Conservation (phyloP, 257 asterid genomes). For the Orobanche coerulescens region DNA sequence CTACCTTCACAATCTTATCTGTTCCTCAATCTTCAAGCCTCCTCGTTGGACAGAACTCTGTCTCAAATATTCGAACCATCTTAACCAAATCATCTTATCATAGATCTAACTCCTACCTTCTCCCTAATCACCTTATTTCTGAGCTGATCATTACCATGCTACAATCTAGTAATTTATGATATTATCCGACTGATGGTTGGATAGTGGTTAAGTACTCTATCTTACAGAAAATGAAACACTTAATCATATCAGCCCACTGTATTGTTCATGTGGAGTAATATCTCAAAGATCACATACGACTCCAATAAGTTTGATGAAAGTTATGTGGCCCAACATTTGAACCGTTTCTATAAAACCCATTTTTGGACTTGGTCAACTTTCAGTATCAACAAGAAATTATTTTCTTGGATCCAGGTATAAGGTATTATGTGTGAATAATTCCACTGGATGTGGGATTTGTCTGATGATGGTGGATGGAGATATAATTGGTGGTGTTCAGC, state of each 20-base stretch:
- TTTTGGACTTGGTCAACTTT: slow-evolving; percentile 12
- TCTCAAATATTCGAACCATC: too few relatives aligned
- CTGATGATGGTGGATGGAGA: slow-evolving; percentile 2
- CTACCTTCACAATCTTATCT: too few relatives aligned
- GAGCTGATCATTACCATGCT: too few relatives aligned
- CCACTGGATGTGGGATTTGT: neutral
- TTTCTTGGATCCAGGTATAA: neutral
- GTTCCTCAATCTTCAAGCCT: too few relatives aligned
- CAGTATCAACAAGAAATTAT: neutral
- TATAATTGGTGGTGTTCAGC: neutral
- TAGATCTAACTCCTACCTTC: too few relatives aligned
- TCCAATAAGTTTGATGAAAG: neutral
- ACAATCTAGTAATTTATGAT: too few relatives aligned
- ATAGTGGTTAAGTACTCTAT: neutral
- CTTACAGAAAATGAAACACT: neutral
- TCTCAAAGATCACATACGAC: neutral
- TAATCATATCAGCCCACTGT: neutral
- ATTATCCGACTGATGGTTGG: neutral
- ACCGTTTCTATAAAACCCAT: neutral
- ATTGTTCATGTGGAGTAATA: neutral
- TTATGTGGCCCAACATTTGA: neutral
- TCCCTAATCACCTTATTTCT: too few relatives aligned
- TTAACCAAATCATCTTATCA: too few relatives aligned
- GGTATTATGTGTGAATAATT: neutral
- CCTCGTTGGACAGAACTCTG: too few relatives aligned